These are phyloP conservation scores for Dichotomocladium elegans DNA, from an alignment of 371 early-diverging fungal genomes.

Conservation along the genomic window DNA sequence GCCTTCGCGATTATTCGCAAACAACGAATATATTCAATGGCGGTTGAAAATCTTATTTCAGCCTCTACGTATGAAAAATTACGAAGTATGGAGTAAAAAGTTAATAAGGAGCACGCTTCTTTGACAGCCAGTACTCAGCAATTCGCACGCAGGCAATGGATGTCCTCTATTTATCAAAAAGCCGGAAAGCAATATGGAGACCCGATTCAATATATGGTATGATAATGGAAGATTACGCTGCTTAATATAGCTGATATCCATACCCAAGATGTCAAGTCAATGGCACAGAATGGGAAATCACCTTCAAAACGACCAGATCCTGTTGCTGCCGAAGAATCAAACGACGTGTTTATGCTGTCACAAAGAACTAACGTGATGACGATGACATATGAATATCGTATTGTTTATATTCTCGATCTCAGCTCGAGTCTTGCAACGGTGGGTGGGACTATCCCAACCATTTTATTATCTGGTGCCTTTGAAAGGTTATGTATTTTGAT, in stretches of 20 bases:
- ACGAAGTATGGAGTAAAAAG: constrained; percentile 21
- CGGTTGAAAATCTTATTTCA: constrained; percentile 38
- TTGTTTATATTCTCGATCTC: constrained; percentile 74
- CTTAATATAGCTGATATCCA: neutral
- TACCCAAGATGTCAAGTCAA: neutral
- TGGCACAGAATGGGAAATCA: no score
- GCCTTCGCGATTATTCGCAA: constrained; percentile 29
- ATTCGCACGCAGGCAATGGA: constrained; percentile 17
- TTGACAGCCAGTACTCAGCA: no score
- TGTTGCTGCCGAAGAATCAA: no score
- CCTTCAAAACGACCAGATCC: no score
- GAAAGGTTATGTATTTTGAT: constrained; percentile 44
- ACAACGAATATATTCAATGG: constrained; percentile 49
- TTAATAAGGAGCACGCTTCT: no score
- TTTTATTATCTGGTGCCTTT: constrained; percentile 54
- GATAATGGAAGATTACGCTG: neutral
- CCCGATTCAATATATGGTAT: constrained; percentile 9
- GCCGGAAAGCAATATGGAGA: constrained; percentile 35
- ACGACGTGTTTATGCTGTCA: constrained; percentile 44
- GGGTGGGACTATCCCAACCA: constrained; percentile 52
- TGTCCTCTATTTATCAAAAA: constrained; percentile 36
- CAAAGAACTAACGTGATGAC: constrained; percentile 65
- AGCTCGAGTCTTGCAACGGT: constrained; percentile 71
- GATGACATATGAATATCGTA: constrained; percentile 56
- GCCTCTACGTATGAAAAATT: constrained; percentile 26